Conservation (phyloP, 768 basidiomycete species). For the Calocera cornea region DNA sequence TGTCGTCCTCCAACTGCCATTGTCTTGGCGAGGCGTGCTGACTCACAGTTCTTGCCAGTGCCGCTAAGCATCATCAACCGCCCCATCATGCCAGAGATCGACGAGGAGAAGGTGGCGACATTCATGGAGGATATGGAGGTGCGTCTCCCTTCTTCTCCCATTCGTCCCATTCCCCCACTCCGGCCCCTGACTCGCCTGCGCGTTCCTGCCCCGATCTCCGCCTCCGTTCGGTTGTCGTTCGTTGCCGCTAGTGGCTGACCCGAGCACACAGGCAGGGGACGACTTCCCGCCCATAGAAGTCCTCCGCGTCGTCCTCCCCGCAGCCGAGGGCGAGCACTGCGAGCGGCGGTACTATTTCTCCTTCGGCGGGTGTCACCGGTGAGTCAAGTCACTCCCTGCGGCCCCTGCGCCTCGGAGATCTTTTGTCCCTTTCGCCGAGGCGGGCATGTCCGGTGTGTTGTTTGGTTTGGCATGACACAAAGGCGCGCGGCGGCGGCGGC, state of each 20-base stretch:
- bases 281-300: slow-evolving; percentile 27
- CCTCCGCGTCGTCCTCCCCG: slow-evolving; percentile 17
- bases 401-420: no score
- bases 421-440: not conserved
- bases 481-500: no score
- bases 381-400: no score
- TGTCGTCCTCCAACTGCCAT: not conserved
- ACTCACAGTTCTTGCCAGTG: slow-evolving; percentile 8
- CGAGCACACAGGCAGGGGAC: slow-evolving; percentile 20
- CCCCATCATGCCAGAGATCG: slow-evolving; percentile 23
- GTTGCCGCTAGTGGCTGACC: not conserved
- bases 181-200: no score
- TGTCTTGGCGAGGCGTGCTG: not conserved
- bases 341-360: slow-evolving; percentile 22
- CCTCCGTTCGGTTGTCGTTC: not conserved
- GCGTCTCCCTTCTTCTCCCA: not conserved
- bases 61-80: slow-evolving; percentile 25
- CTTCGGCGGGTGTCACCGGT: slow-evolving; percentile 28
- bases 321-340: slow-evolving; percentile 3
- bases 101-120: slow-evolving; percentile 22
- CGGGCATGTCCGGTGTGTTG: not conserved
- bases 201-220: not conserved
- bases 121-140: slow-evolving; percentile 28
- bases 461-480: not conserved
- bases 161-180: not conserved